Evolutionary conservation across 306 rosid species (phyloP).

Genomic region (Vigna trinervia): DNA sequence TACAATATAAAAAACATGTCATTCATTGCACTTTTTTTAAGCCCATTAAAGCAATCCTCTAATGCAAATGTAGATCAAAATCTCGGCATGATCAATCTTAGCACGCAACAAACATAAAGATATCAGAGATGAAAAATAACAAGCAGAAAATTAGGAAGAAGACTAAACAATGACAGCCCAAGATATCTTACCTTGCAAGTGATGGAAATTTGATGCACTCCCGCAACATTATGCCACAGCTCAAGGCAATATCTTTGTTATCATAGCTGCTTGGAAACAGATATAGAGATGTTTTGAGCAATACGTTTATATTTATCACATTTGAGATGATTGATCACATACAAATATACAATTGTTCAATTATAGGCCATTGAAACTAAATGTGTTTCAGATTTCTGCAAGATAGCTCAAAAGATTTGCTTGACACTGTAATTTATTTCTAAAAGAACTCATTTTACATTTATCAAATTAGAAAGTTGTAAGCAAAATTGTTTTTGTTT

Average conservation of each 20-base stretch:
- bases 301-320: conserved; percentile 20
- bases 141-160: conserved; percentile 8
- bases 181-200: conserved; percentile 82
- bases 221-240: conserved; percentile 92
- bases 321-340: conserved; percentile 31
- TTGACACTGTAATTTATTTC: conserved; percentile 31
- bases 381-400: conserved; percentile 17
- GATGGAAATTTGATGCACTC: conserved; percentile 87
- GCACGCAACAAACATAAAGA: conserved; percentile 21
- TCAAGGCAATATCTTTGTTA: conserved; percentile 93
- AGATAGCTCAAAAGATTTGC: conserved; percentile 32
- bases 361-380: conserved; percentile 27
- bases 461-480: conserved; percentile 27
- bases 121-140: conserved; percentile 28
- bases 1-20: conserved; percentile 18
- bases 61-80: conserved; percentile 25
- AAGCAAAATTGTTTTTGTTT: conserved; percentile 8
- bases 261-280: conserved; percentile 74
- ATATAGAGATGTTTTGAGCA: conserved; percentile 32
- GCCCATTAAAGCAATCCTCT: conserved; percentile 34
- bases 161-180: background rate
- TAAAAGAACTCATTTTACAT: conserved; percentile 17
- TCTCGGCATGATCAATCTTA: conserved; percentile 38
- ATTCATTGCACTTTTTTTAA: background rate
- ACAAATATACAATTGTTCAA: conserved; percentile 15